Evolutionary conservation across 306 rosid species (phyloP).

Genomic region (Cucurbita argyrosperma): DNA sequence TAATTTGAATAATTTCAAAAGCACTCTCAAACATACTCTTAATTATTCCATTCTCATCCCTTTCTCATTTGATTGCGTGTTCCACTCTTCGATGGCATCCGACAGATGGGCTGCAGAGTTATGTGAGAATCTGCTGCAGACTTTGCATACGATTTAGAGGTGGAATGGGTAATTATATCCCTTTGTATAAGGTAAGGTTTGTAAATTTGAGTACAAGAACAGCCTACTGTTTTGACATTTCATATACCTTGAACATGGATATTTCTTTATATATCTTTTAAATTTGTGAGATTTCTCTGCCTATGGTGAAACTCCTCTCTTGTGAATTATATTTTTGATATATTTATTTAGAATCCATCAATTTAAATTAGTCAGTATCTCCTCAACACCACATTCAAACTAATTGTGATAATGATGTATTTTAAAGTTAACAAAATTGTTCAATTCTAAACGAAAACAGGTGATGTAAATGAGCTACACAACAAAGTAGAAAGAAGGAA

Average conservation of each 20-base stretch:
- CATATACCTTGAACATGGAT: not conserved
- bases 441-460: not conserved
- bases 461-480: not conserved
- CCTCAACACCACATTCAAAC: no score
- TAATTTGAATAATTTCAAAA: no score
- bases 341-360: not conserved
- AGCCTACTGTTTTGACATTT: not conserved
- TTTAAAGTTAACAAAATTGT: no score
- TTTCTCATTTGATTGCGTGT: not conserved
- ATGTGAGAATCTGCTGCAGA: not conserved
- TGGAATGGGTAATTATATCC: not conserved
- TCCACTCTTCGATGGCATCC: not conserved
- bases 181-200: not conserved
- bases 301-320: not conserved
- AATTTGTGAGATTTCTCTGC: not conserved
- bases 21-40: not conserved
- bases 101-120: not conserved
- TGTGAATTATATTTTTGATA: not conserved
- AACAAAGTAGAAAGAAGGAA: not conserved
- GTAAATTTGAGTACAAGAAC: not conserved
- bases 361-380: not conserved
- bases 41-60: no score
- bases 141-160: not conserved
- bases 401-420: no score
- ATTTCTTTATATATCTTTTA: not conserved